Evolutionary conservation across 225 moss, liverwort and hornwort species (phyloP), one percentile per base, ranked within the genome.

Genomic region (Pleurozium schreberi): DNA sequence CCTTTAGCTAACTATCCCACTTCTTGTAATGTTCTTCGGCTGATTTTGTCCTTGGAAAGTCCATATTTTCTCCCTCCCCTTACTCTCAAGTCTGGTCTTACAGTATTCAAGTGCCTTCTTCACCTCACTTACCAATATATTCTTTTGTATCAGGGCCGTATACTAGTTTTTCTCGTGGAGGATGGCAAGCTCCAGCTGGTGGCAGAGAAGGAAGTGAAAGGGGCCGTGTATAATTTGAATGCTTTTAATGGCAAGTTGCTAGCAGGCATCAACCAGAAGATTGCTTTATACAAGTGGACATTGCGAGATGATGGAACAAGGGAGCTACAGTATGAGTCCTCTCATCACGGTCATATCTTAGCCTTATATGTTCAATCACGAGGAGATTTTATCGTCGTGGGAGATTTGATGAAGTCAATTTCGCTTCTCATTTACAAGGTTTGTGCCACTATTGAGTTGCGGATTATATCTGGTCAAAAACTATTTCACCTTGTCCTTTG

Each of bases 391-490:
- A 96, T 98, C 61, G 96, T 98, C 57, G 97, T 97, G 74, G 98
- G 98, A 75, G 98, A 98, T 92, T 89, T 98, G 89, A 98, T 97
- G 98, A 97, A 97, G 85, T 98, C 98, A 62, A 96, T 98, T 66
- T 98, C 98, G 81, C 95, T 98, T 31, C 96, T 98, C 58, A 98
- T 98, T 87, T 97, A 97, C 90, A 98, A 98, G 98, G 97, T 97
- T n/a, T 84, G 86, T 89, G 61, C 84, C 76, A 55, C 62, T 75
- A 9, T 30, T 63, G 55, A 84, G 45, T 80, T 80, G 18, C n/a
- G 18, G 71, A 86, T n/a, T 25, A 7, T 26, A 86, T 73, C 23
- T 36, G 43, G n/a, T 75, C 40, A 69, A 74, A 30, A 74, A 61
- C 7, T 64, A 64, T 65, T 76, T 53, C 34, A 59, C 60, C 38